phyloP scores from a whole-genome alignment of 2,329 filamentous ascomycete species.

The Fusarium sp. region DNA sequence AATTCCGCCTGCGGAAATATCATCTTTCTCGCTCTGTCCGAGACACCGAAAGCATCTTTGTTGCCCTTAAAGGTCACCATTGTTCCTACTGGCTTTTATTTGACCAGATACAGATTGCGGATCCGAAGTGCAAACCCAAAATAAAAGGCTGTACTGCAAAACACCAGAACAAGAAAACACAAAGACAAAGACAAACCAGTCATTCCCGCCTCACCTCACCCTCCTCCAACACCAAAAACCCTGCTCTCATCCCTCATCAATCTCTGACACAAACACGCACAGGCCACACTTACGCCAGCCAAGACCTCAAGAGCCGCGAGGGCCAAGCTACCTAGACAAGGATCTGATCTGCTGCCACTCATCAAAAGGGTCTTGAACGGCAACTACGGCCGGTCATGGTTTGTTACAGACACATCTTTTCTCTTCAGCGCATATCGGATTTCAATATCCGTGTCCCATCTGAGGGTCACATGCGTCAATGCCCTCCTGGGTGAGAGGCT shows the following conservation, averaged over 20 bases:
- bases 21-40: conserved; percentile 1
- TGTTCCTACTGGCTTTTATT: background rate
- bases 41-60: background rate
- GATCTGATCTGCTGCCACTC: conserved; percentile 35
- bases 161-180: background rate
- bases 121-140: conserved; percentile 3
- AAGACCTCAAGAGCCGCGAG: conserved; percentile 42
- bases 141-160: no score
- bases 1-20: conserved; percentile 25
- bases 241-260: conserved; percentile 16
- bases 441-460: conserved; percentile 32
- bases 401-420: conserved; percentile 14
- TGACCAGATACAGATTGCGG: conserved; percentile 5
- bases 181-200: background rate
- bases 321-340: conserved; percentile 27
- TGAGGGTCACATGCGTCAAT: conserved; percentile 12
- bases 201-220: background rate
- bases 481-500: background rate
- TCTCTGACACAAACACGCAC: conserved; percentile 12
- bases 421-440: conserved; percentile 25
- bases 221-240: conserved; percentile 15
- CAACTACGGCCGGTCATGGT: conserved; percentile 9
- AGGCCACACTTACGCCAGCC: conserved; percentile 33
- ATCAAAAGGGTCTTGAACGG: conserved; percentile 23
- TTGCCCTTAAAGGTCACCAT: background rate